These are phyloP conservation scores for Pythium brassicae DNA, from an alignment of 352 stramenopile species.

Conservation along the genomic window DNA sequence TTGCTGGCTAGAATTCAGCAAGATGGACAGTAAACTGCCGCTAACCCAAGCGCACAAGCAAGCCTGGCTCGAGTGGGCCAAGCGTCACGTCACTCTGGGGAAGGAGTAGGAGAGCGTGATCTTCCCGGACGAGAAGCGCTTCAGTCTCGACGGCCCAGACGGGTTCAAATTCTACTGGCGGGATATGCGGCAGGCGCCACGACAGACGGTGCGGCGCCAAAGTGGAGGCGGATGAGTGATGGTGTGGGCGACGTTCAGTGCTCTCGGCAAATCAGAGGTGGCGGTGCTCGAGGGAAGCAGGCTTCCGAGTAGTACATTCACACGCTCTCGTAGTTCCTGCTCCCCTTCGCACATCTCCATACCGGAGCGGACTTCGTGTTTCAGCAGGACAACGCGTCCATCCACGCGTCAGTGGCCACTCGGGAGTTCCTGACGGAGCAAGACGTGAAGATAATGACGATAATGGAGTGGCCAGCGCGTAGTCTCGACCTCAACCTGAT, in stretches of 20 bases:
- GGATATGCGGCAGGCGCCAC: no score
- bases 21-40: no score
- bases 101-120: neutral
- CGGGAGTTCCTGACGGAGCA: no score
- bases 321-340: slow-evolving; percentile 9
- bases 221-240: neutral
- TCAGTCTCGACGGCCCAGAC: neutral
- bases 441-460: no score
- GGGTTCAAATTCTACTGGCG: neutral
- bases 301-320: slow-evolving; percentile 2
- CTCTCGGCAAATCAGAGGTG: neutral
- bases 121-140: slow-evolving; percentile 2
- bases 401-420: slow-evolving; percentile 3
- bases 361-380: slow-evolving; percentile 2
- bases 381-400: slow-evolving; percentile 8
- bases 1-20: no score
- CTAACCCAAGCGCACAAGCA: neutral
- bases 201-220: no score
- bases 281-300: slow-evolving; percentile 3
- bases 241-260: slow-evolving; percentile 9
- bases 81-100: neutral
- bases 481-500: no score
- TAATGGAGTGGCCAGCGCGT: no score
- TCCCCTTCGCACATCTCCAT: slow-evolving; percentile 12
- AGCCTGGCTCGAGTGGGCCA: neutral